These are phyloP conservation scores for Smittium culicis DNA, from an alignment of 371 early-diverging fungal species.

Conservation along the genomic window DNA sequence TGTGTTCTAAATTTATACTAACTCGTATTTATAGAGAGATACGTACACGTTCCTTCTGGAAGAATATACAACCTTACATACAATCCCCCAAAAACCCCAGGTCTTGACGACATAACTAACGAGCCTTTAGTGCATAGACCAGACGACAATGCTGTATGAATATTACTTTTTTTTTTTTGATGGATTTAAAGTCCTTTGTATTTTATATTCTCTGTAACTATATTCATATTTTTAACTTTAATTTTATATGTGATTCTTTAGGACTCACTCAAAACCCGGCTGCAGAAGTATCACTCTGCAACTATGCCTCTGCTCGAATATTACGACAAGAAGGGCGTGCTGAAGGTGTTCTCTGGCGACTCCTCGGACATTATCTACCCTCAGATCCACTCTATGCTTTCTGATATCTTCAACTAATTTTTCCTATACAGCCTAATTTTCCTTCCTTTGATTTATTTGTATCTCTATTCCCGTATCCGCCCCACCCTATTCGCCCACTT, in stretches of 20 bases:
- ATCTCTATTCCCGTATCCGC: no score
- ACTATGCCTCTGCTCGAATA: conserved; percentile 71
- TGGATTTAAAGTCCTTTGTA: background rate
- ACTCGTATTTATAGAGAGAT: conserved; percentile 87
- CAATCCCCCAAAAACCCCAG: conserved; percentile 76
- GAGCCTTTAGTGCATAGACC: conserved; percentile 74
- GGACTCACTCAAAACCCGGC: conserved; percentile 61
- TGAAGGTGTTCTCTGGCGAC: conserved; percentile 50
- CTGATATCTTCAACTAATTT: background rate
- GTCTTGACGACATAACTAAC: conserved; percentile 86
- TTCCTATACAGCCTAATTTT: no score
- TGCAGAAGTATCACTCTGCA: conserved; percentile 57
- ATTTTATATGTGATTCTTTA: conserved; percentile 16
- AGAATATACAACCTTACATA: conserved; percentile 84
- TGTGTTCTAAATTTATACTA: no score
- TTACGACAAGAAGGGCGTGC: conserved; percentile 42
- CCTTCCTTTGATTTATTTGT: no score
- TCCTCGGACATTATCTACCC: conserved; percentile 85
- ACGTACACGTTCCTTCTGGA: conserved; percentile 86
- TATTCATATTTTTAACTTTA: no score
- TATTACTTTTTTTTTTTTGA: conserved; percentile 23
- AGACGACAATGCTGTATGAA: conserved; percentile 91
- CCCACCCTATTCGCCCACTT: no score
- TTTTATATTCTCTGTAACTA: background rate
- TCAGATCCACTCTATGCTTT: conserved; percentile 35